Base-by-base conservation (phyloP, 2,329 filamentous ascomycete genomes). In the Elsinoe fawcettii region DNA sequence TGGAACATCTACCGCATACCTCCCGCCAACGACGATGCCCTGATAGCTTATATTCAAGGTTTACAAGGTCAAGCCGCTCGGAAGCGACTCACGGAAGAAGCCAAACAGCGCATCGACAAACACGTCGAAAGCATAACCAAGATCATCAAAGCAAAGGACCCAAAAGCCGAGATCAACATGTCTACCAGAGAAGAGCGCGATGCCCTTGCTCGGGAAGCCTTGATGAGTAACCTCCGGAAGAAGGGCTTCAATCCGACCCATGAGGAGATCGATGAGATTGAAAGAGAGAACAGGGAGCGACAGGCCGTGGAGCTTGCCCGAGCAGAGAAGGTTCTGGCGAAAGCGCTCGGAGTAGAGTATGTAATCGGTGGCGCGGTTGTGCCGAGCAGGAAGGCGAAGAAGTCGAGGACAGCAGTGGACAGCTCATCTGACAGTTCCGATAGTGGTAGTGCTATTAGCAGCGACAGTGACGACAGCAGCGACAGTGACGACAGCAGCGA, bases 31-130 rank as follows among this genome's bases (percentile, higher is more conserved):
- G 84, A 88, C 59, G 73, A 80, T 47, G 77, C 83, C 20, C 82
- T 96, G 41, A 82, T 86, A 67, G 78, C 82, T 54, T 97, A 96
- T 73, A 82, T 96, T 62, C 77, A 80, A 58, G 89, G 90, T 53
- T 73, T 96, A 57, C 85, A 91, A 73, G 88, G 90, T 36, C 82
- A 81, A 60, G 84, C 84, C 5, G 83, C 89, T 2, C 70, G 73
- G 56, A 81, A 83, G 57, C 78, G 89, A 57, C 73, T 96, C 60
- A 77, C 78, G 37, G 79, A 88, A 64, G 76, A 80, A 57, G 88
- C 88, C 22, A 75, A 82, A 59, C 79, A 84, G 54, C 72, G 85
- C 51, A 77, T 84, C 62, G 74, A 78, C 56, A 76, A 78, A 63
- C 79, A 63, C 12, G 22, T 37, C 7, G 39, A 37, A 12, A 36